Percentiles rank a stretch among this genome's conserved stretches.
Conservation (phyloP, 352 stramenopile species). For the Globisporangium barbulae region DNA sequence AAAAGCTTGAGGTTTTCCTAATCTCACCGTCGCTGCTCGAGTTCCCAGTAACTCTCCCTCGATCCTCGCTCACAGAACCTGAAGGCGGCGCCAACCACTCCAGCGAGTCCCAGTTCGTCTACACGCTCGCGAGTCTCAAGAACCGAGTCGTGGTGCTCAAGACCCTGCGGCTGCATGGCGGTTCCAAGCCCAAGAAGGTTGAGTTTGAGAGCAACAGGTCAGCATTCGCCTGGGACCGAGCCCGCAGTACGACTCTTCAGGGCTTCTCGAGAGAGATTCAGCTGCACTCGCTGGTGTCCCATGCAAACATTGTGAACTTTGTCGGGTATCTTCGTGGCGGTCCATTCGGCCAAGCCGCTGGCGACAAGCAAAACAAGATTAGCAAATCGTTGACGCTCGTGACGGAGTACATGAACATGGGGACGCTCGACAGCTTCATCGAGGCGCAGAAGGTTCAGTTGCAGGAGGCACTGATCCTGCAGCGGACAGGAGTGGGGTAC, state of each 20-base stretch:
- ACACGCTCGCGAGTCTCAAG: slow-evolving; percentile 10
- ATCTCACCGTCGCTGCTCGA: not conserved
- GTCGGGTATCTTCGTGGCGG: slow-evolving; percentile 33
- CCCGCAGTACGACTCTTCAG: not conserved
- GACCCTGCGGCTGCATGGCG: not conserved
- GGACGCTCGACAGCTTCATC: slow-evolving; percentile 39
- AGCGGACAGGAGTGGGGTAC: slow-evolving; percentile 6
- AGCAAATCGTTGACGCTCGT: slow-evolving; percentile 26
- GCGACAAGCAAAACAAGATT: not conserved
- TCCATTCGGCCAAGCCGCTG: not conserved
- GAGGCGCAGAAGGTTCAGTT: slow-evolving; percentile 24
- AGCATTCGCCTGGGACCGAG: not conserved
- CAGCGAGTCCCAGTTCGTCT: not conserved
- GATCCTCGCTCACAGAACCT: not conserved
- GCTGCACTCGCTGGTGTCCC: slow-evolving; percentile 52
- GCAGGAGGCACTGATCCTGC: slow-evolving; percentile 9
- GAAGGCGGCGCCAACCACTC: not conserved
- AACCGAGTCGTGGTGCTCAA: slow-evolving; percentile 8
- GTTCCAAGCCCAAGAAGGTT: not conserved
- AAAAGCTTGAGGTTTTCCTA: slow-evolving; percentile 3
- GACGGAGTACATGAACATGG: slow-evolving; percentile 36
- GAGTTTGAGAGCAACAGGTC: slow-evolving; percentile 2
- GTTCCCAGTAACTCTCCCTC: not conserved
- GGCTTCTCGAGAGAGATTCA: slow-evolving; percentile 37
- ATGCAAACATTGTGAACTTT: slow-evolving; percentile 66